Percentiles rank a stretch among this genome's conserved stretches.
phyloP scores from a whole-genome alignment of 225 moss, liverwort and hornwort genomes.

The Ulota crispa region DNA sequence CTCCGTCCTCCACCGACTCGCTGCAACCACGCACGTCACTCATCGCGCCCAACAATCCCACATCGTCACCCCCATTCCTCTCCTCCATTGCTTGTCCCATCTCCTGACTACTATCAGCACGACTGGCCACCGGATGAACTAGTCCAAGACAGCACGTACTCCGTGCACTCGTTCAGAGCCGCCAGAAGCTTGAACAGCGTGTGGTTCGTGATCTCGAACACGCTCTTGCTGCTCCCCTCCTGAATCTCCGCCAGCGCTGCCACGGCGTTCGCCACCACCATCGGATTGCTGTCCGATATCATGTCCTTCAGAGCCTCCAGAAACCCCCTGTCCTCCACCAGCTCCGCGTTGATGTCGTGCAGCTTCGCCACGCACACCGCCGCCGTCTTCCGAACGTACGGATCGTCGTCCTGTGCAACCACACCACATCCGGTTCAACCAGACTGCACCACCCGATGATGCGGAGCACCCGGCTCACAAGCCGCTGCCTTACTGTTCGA shows the following conservation, averaged over 20 bases:
- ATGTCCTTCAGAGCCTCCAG: constrained; percentile 86
- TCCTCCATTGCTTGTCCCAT: not conserved
- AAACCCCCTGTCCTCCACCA: constrained; percentile 98
- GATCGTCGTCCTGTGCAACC: constrained; percentile 83
- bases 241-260: constrained; percentile 98
- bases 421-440: not conserved
- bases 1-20: too few relatives aligned
- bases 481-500: not conserved
- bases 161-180: constrained; percentile 98
- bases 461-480: not conserved
- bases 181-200: constrained; percentile 95
- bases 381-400: constrained; percentile 97
- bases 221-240: constrained; percentile 80
- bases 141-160: constrained; percentile 49
- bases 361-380: constrained; percentile 96
- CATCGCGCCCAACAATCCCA: not conserved
- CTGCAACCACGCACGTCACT: not conserved
- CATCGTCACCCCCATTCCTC: not conserved
- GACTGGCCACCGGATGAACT: not conserved
- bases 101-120: not conserved
- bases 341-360: constrained; percentile 96
- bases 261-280: constrained; percentile 98
- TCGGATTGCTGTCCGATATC: constrained; percentile 99
- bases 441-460: too few relatives aligned
- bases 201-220: constrained; percentile 96